Evolutionary conservation across 805 yeast genomes (phyloP), one percentile per base, ranked within the genome.

Genomic region (Candida mattraensis): DNA sequence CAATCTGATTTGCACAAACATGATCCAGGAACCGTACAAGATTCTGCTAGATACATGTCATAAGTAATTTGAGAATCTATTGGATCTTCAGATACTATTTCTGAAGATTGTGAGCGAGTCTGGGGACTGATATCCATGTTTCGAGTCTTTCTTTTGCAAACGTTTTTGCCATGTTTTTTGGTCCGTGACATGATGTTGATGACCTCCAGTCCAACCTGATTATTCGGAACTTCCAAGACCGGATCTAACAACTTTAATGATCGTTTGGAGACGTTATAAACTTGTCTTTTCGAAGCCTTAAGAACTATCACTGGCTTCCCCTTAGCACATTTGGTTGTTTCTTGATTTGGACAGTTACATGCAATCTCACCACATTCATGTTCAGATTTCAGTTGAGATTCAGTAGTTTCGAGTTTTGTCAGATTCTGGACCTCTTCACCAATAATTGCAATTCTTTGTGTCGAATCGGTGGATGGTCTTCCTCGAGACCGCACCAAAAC

Each of bases 401-500:
- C 12, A n/a, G 18, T 14, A 3, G 36, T 16, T 11, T 6, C 12
- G 8, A 23, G 9, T 11, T 13, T 22, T 13, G 7, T 31, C 35
- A 28, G 32, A 8, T 22, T 31, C 5, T 36, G 40, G 5, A 48
- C 26, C 24, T 54, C 52, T 28, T 72, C 72, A 4, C 80, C 80
- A 50, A 69, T 64, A 5, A 78, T 77, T 7, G 87, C 86, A 10
- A 79, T 67, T 32, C 87, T 59, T 42, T 76, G 79, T 31, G 66
- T 66, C 5, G 74, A 75, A 33, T 72, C 78, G 7, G 78, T 70
- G 18, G 75, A 68, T 0, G 96, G 97, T 30, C 98, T 64, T 1
- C 98, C 99, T 40, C 95, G 74, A n/a, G 86, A 76, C 18, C 96
- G 72, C 9, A 91, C 96, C 51, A 87, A 86, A 9, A 89, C 80